phyloP scores from a whole-genome alignment of 1,284 basidiomycete genomes.

The Paramarasmius palmivorus region DNA sequence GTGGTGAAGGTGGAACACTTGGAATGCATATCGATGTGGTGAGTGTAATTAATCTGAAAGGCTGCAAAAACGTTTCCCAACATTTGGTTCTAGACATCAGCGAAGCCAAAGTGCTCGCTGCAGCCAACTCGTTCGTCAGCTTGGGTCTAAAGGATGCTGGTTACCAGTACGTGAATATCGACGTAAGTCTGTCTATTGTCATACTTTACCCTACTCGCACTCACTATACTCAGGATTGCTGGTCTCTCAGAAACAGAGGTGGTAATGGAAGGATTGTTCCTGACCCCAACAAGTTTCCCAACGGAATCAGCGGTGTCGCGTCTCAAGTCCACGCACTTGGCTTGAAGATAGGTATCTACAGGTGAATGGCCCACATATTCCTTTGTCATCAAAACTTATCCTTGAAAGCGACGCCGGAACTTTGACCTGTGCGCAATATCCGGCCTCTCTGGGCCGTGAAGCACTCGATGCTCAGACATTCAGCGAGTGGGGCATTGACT shows the following conservation, averaged over 20 bases:
- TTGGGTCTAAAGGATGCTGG: slow-evolving; percentile 51
- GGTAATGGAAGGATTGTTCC: slow-evolving; percentile 42
- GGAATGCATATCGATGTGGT: slow-evolving; percentile 55
- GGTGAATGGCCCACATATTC: slow-evolving; percentile 25
- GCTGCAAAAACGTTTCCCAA: not conserved
- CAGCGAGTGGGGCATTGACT: slow-evolving; percentile 55
- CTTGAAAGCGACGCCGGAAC: slow-evolving; percentile 51
- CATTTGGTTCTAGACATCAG: slow-evolving; percentile 37
- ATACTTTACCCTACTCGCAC: not conserved
- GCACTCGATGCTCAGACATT: slow-evolving; percentile 51
- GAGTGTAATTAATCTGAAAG: slow-evolving; percentile 11
- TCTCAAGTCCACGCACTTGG: slow-evolving; percentile 47
- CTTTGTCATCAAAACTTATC: not conserved
- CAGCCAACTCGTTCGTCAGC: slow-evolving; percentile 46
- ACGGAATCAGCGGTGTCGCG: slow-evolving; percentile 47
- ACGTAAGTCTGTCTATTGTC: slow-evolving; percentile 31
- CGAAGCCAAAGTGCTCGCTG: slow-evolving; percentile 45
- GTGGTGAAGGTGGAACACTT: slow-evolving; percentile 47
- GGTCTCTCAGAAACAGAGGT: slow-evolving; percentile 44
- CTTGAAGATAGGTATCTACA: slow-evolving; percentile 55
- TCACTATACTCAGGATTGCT: slow-evolving; percentile 44
- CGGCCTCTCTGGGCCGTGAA: slow-evolving; percentile 52
- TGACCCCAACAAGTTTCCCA: slow-evolving; percentile 52
- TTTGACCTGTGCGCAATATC: slow-evolving; percentile 51
- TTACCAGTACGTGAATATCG: slow-evolving; percentile 57